A percentile compares a stretch with the other conserved stretches of the same genome.
These are phyloP conservation scores for Mycena alexandri DNA, from an alignment of 768 basidiomycete genomes.

Conservation along the genomic window DNA sequence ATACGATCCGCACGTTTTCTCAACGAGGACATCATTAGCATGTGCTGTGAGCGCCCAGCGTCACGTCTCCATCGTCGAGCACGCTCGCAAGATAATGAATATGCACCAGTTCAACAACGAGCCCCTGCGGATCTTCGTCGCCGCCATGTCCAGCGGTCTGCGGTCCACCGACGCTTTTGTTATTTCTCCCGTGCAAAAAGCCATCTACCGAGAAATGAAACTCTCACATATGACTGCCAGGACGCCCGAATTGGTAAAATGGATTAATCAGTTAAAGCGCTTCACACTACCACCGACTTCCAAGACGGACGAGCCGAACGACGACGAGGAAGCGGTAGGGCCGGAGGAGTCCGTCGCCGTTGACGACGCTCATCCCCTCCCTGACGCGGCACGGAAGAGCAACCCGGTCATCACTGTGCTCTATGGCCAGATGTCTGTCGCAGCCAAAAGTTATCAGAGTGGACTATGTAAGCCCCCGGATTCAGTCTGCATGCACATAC, in stretches of 20 bases:
- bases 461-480: slow-evolving; percentile 78
- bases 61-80: slow-evolving; percentile 73
- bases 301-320: slow-evolving; percentile 56
- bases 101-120: slow-evolving; percentile 90
- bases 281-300: slow-evolving; percentile 59
- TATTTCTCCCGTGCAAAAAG: slow-evolving; percentile 84
- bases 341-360: slow-evolving; percentile 40
- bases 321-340: slow-evolving; percentile 57
- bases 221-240: slow-evolving; percentile 76
- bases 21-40: slow-evolving; percentile 58
- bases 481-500: neutral
- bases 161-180: slow-evolving; percentile 83
- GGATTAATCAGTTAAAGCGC: slow-evolving; percentile 70
- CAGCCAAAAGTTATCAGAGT: slow-evolving; percentile 90
- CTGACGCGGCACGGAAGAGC: slow-evolving; percentile 72
- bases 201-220: slow-evolving; percentile 83
- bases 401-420: slow-evolving; percentile 79
- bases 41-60: slow-evolving; percentile 75
- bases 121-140: slow-evolving; percentile 81
- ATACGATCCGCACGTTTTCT: slow-evolving; percentile 3
- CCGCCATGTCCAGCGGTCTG: slow-evolving; percentile 79
- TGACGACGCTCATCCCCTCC: slow-evolving; percentile 29
- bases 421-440: slow-evolving; percentile 91
- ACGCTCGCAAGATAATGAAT: slow-evolving; percentile 80
- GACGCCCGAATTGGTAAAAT: slow-evolving; percentile 70